phyloP scores from a whole-genome alignment of 2,329 filamentous ascomycete genomes.

The Malbranchea cinnamomea region DNA sequence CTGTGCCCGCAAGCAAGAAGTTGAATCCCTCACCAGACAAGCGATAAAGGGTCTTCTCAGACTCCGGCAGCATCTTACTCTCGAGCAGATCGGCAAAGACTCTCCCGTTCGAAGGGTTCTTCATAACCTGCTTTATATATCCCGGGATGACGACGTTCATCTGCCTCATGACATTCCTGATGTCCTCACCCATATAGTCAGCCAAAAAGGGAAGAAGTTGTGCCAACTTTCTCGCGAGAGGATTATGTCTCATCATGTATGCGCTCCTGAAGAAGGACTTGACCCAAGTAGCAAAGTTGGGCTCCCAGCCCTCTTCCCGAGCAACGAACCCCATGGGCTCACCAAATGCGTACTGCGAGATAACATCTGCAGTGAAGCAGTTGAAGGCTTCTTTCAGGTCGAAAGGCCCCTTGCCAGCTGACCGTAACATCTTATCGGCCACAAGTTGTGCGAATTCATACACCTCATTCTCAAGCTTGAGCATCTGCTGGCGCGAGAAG shows the following conservation, averaged over 20 bases:
- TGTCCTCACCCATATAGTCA: constrained; percentile 12
- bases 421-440: constrained; percentile 3
- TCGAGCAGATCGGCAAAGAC: constrained; percentile 17
- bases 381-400: constrained; percentile 11
- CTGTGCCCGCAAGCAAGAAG: constrained; percentile 19
- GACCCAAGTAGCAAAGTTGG: constrained; percentile 25
- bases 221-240: constrained; percentile 15
- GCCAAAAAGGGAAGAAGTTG: constrained; percentile 9
- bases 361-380: constrained; percentile 12
- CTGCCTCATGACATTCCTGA: constrained; percentile 15
- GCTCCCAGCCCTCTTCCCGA: constrained; percentile 23
- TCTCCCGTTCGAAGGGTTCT: constrained; percentile 13
- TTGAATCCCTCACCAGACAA: constrained; percentile 11
- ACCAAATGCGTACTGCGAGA: constrained; percentile 9
- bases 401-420: constrained; percentile 10
- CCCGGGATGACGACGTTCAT: constrained; percentile 15
- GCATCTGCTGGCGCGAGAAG: constrained; percentile 14
- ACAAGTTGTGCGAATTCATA: constrained; percentile 4
- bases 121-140: constrained; percentile 13
- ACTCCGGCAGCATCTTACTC: constrained; percentile 11
- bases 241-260: constrained; percentile 21
- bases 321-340: constrained; percentile 21
- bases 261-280: constrained; percentile 19
- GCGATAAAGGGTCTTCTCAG: constrained; percentile 9
- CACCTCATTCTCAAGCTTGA: constrained; percentile 10